Percentiles rank a stretch among this genome's conserved stretches.
Evolutionary conservation across 148 eudicot species (phyloP).

Genomic region (Pharnaceum exiguum): DNA sequence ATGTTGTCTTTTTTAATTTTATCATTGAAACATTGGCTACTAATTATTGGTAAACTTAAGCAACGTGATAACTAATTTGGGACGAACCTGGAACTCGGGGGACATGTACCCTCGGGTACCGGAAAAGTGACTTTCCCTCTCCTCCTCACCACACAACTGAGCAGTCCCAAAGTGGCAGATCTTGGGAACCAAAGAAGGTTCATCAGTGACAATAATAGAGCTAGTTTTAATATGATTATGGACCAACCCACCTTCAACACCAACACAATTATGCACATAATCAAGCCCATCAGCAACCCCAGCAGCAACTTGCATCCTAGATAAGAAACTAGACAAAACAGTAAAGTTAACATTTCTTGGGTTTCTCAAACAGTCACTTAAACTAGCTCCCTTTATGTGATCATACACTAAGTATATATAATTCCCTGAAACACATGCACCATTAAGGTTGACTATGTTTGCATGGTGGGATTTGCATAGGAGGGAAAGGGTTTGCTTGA

Average conservation of each 20-base stretch:
- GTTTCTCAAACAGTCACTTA: constrained; percentile 69
- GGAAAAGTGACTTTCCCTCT: constrained; percentile 40
- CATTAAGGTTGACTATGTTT: constrained; percentile 50
- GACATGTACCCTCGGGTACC: constrained; percentile 97
- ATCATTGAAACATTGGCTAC: too few species aligned
- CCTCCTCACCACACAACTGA: constrained; percentile 62
- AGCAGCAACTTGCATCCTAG: constrained; percentile 54
- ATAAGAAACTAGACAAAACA: constrained; percentile 59
- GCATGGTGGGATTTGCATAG: constrained; percentile 73
- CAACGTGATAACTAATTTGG: too few species aligned
- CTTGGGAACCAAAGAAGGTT: constrained; percentile 39
- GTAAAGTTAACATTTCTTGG: constrained; percentile 60
- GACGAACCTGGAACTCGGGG: constrained; percentile 65
- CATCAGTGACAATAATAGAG: constrained; percentile 56
- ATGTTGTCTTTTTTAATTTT: too few species aligned
- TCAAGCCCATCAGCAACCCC: constrained; percentile 81
- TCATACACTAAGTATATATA: constrained; percentile 72
- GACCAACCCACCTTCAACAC: constrained; percentile 45
- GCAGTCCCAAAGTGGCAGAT: constrained; percentile 90
- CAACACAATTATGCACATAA: constrained; percentile 78
- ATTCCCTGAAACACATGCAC: constrained; percentile 59
- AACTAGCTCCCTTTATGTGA: constrained; percentile 48
- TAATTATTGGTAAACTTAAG: too few species aligned
- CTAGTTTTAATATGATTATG: constrained; percentile 79
- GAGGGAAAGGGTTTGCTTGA: constrained; percentile 33